These are phyloP conservation scores for Misopates orontium DNA, from an alignment of 257 asterid species.

Conservation along the genomic window DNA sequence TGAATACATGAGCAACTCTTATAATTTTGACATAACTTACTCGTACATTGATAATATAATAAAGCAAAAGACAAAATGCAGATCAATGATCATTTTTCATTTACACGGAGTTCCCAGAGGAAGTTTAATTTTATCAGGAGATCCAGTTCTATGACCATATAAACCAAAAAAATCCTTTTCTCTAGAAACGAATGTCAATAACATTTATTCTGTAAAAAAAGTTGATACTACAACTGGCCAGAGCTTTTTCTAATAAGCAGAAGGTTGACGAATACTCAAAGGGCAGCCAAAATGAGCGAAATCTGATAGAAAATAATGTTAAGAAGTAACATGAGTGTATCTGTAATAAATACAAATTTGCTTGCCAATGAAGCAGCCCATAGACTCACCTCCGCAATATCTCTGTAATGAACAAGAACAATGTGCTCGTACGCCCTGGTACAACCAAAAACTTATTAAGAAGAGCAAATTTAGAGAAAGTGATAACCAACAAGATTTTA, in stretches of 20 bases:
- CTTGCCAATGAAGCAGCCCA: conserved; percentile 16
- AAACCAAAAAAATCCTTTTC: background rate
- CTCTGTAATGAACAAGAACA: conserved; percentile 98
- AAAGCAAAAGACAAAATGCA: conserved; percentile 11
- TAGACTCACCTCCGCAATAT: conserved; percentile 69
- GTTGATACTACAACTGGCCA: conserved; percentile 7
- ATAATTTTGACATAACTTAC: conserved; percentile 16
- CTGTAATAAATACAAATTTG: conserved; percentile 13
- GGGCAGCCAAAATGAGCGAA: conserved; percentile 17
- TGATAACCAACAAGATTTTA: background rate
- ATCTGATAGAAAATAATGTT: conserved; percentile 20
- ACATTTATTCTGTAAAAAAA: conserved; percentile 17
- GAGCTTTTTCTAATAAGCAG: conserved; percentile 15
- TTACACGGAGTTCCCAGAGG: conserved; percentile 1
- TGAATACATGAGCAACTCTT: conserved; percentile 20
- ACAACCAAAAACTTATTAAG: conserved; percentile 27
- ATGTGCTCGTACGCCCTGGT: conserved; percentile 86
- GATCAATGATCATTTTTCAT: conserved; percentile 17
- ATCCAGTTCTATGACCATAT: conserved; percentile 12
- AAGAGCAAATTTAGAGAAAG: conserved; percentile 14
- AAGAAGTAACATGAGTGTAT: conserved; percentile 8
- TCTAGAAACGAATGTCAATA: conserved; percentile 14
- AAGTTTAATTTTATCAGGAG: conserved; percentile 17
- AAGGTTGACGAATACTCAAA: conserved; percentile 19
- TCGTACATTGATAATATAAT: conserved; percentile 9